A percentile compares a stretch with the other conserved stretches of the same genome.
phyloP scores from a whole-genome alignment of 2,329 filamentous ascomycete genomes.

The Fusarium sp. region DNA sequence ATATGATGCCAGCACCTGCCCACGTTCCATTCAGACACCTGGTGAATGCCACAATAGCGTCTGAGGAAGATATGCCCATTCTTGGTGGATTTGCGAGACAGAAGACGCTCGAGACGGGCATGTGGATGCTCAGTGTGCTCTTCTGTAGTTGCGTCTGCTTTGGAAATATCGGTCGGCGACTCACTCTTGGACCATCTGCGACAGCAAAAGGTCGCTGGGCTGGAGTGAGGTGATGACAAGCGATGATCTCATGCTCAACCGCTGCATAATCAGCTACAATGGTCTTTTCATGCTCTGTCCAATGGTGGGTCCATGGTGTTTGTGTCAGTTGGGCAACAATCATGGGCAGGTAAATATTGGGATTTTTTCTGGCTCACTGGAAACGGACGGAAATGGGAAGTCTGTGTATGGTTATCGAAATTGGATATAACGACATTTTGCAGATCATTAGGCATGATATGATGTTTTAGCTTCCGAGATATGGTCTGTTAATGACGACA shows the following conservation, averaged over 20 bases:
- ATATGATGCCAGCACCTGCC: slow-evolving; percentile 79
- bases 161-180: slow-evolving; percentile 89
- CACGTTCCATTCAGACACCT: slow-evolving; percentile 47
- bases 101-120: slow-evolving; percentile 77
- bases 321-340: slow-evolving; percentile 6
- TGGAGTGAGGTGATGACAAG: slow-evolving; percentile 53
- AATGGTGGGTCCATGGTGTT: slow-evolving; percentile 23
- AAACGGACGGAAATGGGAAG: not conserved
- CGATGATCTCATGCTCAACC: not conserved
- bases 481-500: slow-evolving; percentile 23
- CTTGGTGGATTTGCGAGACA: slow-evolving; percentile 69
- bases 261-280: not conserved
- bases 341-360: not conserved
- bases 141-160: slow-evolving; percentile 97
- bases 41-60: slow-evolving; percentile 23
- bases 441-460: slow-evolving; percentile 5
- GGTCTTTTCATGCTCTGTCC: slow-evolving; percentile 1
- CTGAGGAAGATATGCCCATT: slow-evolving; percentile 31
- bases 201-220: slow-evolving; percentile 62
- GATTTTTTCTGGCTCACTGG: not conserved
- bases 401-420: slow-evolving; percentile 7
- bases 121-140: slow-evolving; percentile 93
- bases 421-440: slow-evolving; percentile 22
- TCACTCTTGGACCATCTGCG: slow-evolving; percentile 69
- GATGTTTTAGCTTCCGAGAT: slow-evolving; percentile 3